Evolutionary conservation across 2,329 filamentous ascomycete species (phyloP).

Genomic region (Fusarium poae): DNA sequence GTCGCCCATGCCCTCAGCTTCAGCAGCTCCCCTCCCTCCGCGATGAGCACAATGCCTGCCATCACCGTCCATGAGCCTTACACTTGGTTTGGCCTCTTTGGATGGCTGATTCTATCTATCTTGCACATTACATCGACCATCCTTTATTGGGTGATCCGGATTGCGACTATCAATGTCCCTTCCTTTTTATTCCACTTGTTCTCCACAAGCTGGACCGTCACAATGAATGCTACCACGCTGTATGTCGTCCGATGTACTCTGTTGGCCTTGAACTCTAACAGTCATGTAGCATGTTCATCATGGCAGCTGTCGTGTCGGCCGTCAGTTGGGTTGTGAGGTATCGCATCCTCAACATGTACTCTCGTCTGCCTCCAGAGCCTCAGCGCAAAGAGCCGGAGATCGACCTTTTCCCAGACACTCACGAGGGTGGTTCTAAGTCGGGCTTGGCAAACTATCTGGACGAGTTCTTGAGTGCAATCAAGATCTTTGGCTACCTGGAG

Average conservation of each 20-base stretch:
- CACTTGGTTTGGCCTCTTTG: slow-evolving; percentile 71
- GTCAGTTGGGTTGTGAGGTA: slow-evolving; percentile 95
- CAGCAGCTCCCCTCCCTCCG: slow-evolving; percentile 54
- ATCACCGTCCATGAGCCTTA: slow-evolving; percentile 57
- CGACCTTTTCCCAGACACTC: slow-evolving; percentile 92
- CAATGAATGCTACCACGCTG: slow-evolving; percentile 98
- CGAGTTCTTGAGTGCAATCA: slow-evolving; percentile 98
- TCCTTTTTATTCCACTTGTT: slow-evolving; percentile 90
- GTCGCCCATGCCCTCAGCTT: slow-evolving; percentile 52
- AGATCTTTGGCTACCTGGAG: slow-evolving; percentile 97
- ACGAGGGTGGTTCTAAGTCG: slow-evolving; percentile 89
- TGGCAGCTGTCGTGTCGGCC: slow-evolving; percentile 82
- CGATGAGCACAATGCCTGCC: slow-evolving; percentile 54
- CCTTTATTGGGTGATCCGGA: slow-evolving; percentile 84
- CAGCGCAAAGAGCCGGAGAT: slow-evolving; percentile 96
- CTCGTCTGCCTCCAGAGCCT: slow-evolving; percentile 90
- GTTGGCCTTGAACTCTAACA: slow-evolving; percentile 27
- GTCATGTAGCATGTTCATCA: slow-evolving; percentile 75
- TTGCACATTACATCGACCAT: slow-evolving; percentile 69
- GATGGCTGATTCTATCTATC: slow-evolving; percentile 65
- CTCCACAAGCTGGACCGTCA: slow-evolving; percentile 94
- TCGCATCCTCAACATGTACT: slow-evolving; percentile 97
- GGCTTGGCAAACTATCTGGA: slow-evolving; percentile 96
- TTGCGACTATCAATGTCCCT: slow-evolving; percentile 89
- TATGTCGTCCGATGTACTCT: slow-evolving; percentile 60